phyloP scores from a whole-genome alignment of 345 rosid species.

The Acer negundo region DNA sequence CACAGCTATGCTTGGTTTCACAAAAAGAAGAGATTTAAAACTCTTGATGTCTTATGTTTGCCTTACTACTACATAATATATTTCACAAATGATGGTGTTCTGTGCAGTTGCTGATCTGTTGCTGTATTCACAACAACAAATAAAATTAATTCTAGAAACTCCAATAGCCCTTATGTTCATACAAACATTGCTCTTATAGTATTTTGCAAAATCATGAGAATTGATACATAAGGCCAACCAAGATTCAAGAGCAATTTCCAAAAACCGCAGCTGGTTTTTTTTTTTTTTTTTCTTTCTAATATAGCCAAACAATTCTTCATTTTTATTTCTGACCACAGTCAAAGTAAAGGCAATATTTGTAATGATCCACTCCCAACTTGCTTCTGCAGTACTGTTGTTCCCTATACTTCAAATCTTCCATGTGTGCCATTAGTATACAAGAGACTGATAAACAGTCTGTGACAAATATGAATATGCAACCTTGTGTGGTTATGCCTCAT shows the following conservation, averaged over 20 bases:
- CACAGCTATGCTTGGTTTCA: neutral
- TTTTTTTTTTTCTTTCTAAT: neutral
- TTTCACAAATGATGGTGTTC: neutral
- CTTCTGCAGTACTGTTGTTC: neutral
- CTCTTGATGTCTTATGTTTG: conserved; percentile 1
- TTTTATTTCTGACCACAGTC: neutral
- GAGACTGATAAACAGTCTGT: neutral
- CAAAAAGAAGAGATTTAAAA: neutral
- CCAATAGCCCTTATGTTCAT: neutral
- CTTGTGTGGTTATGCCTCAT: neutral
- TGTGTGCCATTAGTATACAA: neutral
- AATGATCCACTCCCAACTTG: neutral
- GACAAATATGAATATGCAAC: neutral
- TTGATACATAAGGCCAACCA: neutral
- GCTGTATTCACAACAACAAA: neutral
- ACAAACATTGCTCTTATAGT: neutral
- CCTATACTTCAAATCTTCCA: neutral
- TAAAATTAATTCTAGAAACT: neutral
- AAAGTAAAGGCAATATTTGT: neutral
- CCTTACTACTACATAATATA: neutral
- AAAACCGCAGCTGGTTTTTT: neutral
- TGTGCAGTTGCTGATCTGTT: neutral
- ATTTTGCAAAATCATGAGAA: neutral
- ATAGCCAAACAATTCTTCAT: neutral
- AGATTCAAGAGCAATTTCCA: neutral